Conservation (phyloP, 2,329 filamentous ascomycete species). For the Fusarium transvaalense region DNA sequence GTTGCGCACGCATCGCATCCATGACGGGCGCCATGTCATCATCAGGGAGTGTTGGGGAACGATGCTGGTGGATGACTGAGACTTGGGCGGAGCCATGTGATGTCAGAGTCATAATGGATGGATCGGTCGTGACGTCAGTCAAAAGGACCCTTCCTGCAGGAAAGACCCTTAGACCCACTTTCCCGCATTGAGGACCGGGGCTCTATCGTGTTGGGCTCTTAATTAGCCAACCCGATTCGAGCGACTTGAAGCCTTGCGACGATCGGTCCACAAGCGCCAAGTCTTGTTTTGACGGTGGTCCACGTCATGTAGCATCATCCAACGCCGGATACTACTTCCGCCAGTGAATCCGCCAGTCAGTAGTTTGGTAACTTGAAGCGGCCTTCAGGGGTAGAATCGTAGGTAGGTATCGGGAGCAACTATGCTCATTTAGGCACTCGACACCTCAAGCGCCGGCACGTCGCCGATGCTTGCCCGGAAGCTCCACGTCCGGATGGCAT, state of each 20-base stretch:
- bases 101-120: conserved; percentile 21
- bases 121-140: conserved; percentile 30
- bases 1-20: conserved; percentile 14
- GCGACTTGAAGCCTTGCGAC: conserved; percentile 29
- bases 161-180: conserved; percentile 50
- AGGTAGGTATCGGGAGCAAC: background rate
- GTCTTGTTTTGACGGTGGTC: conserved; percentile 34
- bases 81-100: conserved; percentile 28
- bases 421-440: conserved; percentile 1
- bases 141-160: conserved; percentile 50
- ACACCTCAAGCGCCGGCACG: conserved; percentile 32
- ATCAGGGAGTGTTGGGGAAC: conserved; percentile 32
- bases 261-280: conserved; percentile 40
- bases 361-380: background rate
- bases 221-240: conserved; percentile 32
- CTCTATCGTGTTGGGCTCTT: conserved; percentile 26
- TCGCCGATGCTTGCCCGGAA: conserved; percentile 37
- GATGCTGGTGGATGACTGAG: conserved; percentile 20
- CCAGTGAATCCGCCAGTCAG: background rate
- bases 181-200: conserved; percentile 17
- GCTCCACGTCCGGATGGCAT: conserved; percentile 74
- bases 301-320: conserved; percentile 50
- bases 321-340: conserved; percentile 17
- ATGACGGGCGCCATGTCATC: conserved; percentile 47
- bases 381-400: conserved; percentile 1